These are phyloP conservation scores for Byssothecium circinans DNA, from an alignment of 2,329 filamentous ascomycete species.

Conservation along the genomic window DNA sequence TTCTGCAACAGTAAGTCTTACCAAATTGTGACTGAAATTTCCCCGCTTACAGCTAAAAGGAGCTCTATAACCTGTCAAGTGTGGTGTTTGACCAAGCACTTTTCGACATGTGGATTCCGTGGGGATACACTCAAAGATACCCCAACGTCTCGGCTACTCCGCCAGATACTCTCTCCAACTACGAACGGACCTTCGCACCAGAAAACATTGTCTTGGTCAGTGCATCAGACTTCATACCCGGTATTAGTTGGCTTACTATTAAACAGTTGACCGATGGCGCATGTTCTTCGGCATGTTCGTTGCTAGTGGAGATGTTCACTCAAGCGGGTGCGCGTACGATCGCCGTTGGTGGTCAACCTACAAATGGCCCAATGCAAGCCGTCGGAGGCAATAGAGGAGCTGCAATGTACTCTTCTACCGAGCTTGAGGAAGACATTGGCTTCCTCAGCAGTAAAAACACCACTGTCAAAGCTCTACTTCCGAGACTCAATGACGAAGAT, in stretches of 20 bases:
- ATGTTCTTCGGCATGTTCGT: slow-evolving; percentile 60
- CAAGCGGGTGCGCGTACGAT: slow-evolving; percentile 55
- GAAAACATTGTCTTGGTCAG: slow-evolving; percentile 35
- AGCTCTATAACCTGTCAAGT: slow-evolving; percentile 19
- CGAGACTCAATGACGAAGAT: neutral
- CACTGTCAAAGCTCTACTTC: slow-evolving; percentile 1
- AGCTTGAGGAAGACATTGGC: slow-evolving; percentile 32
- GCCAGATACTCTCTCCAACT: neutral
- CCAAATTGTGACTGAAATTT: neutral
- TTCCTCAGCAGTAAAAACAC: slow-evolving; percentile 10
- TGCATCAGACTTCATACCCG: neutral
- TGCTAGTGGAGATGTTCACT: slow-evolving; percentile 56
- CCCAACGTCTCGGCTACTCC: too few species aligned
- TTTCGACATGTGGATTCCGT: slow-evolving; percentile 29
- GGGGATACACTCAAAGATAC: slow-evolving; percentile 3
- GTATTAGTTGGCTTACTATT: neutral
- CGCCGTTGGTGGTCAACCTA: slow-evolving; percentile 59
- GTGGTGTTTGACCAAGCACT: slow-evolving; percentile 15
- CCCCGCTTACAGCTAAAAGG: neutral
- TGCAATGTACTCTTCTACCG: slow-evolving; percentile 35
- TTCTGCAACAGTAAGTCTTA: slow-evolving; percentile 27
- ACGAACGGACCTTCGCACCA: neutral
- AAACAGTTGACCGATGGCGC: slow-evolving; percentile 52
- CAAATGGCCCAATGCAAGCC: slow-evolving; percentile 57
- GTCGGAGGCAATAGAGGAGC: slow-evolving; percentile 62